Base-by-base conservation (phyloP, 345 rosid species). In the Diplotaxis tenuifolia region DNA sequence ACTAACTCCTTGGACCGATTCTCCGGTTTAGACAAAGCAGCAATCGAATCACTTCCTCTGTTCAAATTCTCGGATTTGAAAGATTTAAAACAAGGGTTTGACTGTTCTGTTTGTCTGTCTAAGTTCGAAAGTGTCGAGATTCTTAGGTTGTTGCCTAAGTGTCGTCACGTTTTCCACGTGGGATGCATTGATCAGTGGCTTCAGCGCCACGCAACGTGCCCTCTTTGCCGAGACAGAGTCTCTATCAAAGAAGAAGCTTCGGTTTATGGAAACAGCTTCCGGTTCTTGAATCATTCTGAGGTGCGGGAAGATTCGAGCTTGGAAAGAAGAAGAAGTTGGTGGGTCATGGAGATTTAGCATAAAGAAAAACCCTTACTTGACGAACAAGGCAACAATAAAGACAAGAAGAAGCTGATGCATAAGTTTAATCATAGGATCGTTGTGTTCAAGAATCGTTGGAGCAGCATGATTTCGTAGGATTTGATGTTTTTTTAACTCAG, bases 171-270 rank as follows among this genome's bases (percentile, higher is more conserved):
- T 15, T 94, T 94, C 52, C 96, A 94, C 72, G 82, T 91, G 25
- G 80, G 79, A 75, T 94, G 97, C 20, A 87, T 94, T 28, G 97
- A 94, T 71, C 87, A 79, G 70, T 91, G 98, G 98, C 96, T 91
- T 19, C 97, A 91, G 65, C 84, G 74, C 54, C 93, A 94, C 76
- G 91, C 98, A 0, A 89, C 95, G 68, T 94, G 97, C 16, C 49
- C 49, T 42, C 16, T 42, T 0, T 42, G 50, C 50, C 14, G 50
- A 42, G 50, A 42, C 50, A 42, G 50, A 42, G 50, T 42, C 18
- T n/a, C 18, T 42, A 42, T 28, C 31, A 18, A 42, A 5, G 50
- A 42, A 42, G 50, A 42, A n/a, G 5, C 14, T 18, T 42, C 50
- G 14, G 18, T 42, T n/a, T 42, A 42, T 0, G 50, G 50, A 42